A percentile compares a stretch with the other conserved stretches of the same genome.
Evolutionary conservation across 805 yeast species (phyloP).

Genomic region (Saccharomycopsis sp.): DNA sequence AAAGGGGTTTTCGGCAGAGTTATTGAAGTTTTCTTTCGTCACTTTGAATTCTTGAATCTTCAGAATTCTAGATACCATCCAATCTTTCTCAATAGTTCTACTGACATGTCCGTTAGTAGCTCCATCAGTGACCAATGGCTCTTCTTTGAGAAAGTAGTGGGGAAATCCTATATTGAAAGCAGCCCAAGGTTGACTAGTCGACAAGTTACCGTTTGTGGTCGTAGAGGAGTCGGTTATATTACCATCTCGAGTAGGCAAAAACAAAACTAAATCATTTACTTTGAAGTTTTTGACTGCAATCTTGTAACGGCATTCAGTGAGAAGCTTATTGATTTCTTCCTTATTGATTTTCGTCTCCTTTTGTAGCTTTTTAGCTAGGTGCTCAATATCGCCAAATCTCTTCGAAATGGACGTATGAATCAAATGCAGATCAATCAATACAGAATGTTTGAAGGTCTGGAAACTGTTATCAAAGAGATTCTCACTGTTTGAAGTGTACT

Average conservation of each 20-base stretch:
- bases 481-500: constrained; percentile 23
- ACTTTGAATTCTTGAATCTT: constrained; percentile 51
- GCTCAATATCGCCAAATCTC: constrained; percentile 84
- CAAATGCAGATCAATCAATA: constrained; percentile 23
- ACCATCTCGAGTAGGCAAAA: constrained; percentile 68
- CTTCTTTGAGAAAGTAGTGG: constrained; percentile 62
- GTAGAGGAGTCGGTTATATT: constrained; percentile 22
- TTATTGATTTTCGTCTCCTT: constrained; percentile 55
- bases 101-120: not conserved
- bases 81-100: constrained; percentile 49
- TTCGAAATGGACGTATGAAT: constrained; percentile 47
- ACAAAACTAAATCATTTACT: constrained; percentile 71
- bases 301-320: constrained; percentile 37
- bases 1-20: constrained; percentile 51
- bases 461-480: constrained; percentile 26
- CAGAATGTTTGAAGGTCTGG: constrained; percentile 22
- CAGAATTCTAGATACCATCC: constrained; percentile 71
- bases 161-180: constrained; percentile 89
- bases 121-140: constrained; percentile 26
- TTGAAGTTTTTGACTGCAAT: constrained; percentile 64
- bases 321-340: constrained; percentile 24
- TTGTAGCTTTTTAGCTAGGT: constrained; percentile 77
- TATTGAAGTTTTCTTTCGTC: constrained; percentile 35
- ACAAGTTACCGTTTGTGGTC: constrained; percentile 17
- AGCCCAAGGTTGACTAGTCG: constrained; percentile 69